These are phyloP conservation scores for Coprinellus micaceus DNA, from an alignment of 768 basidiomycete species.

Conservation along the genomic window DNA sequence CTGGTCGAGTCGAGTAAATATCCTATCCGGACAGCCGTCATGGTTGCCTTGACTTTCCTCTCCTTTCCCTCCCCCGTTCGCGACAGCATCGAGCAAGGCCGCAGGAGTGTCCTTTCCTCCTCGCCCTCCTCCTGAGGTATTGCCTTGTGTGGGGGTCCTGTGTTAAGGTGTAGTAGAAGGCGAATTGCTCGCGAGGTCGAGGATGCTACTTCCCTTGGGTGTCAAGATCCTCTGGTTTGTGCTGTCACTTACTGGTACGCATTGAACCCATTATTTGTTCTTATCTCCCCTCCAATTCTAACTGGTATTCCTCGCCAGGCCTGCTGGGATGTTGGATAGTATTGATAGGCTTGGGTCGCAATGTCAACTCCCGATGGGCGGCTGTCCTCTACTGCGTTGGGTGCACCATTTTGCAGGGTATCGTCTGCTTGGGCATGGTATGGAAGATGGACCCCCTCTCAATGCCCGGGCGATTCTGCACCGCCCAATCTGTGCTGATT, in stretches of 20 bases:
- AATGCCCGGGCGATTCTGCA: conserved; percentile 60
- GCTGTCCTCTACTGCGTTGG: conserved; percentile 46
- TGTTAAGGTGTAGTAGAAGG: background rate
- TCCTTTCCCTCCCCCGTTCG: too few species aligned
- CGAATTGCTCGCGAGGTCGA: too few species aligned
- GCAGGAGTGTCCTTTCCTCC: too few species aligned
- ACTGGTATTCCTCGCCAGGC: too few species aligned
- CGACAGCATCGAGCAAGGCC: too few species aligned
- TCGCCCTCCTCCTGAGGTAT: background rate
- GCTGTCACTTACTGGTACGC: conserved; percentile 52
- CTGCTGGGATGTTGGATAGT: conserved; percentile 48
- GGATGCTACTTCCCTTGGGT: conserved; percentile 37
- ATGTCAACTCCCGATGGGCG: conserved; percentile 44
- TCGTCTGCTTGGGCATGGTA: conserved; percentile 54
- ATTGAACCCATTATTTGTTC: conserved; percentile 1
- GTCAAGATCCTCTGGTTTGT: conserved; percentile 58
- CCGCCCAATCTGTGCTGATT: conserved; percentile 38
- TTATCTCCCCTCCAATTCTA: background rate
- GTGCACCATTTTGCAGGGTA: conserved; percentile 48
- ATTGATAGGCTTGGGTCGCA: conserved; percentile 41
- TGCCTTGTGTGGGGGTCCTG: background rate
- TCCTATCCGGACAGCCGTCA: too few species aligned
- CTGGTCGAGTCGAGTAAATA: too few species aligned
- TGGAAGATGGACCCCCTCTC: conserved; percentile 58
- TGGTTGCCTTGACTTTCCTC: too few species aligned